phyloP scores from a whole-genome alignment of 176 grass and related monocot genomes.

The Oryza glumipatula region DNA sequence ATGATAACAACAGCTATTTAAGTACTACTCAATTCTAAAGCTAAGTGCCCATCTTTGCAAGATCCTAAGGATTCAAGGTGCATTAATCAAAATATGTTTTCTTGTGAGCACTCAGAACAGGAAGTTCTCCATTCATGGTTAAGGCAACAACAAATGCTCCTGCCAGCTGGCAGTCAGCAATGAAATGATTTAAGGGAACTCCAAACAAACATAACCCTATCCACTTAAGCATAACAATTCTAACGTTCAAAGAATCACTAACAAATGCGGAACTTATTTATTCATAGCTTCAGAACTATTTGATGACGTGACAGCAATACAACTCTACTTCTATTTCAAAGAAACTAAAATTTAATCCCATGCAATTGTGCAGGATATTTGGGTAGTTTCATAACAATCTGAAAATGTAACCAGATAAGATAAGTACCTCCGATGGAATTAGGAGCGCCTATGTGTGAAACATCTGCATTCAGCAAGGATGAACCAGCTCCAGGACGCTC shows the following conservation, averaged over 20 bases:
- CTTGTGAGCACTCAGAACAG: constrained; percentile 1
- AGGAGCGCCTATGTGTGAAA: constrained; percentile 11
- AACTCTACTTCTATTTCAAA: not conserved
- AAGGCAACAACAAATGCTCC: not conserved
- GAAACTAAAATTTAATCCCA: not conserved
- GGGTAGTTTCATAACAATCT: constrained; percentile 5
- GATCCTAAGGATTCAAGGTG: constrained; percentile 11
- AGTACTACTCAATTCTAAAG: not conserved
- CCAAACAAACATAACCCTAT: not conserved
- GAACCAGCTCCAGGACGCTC: constrained; percentile 31
- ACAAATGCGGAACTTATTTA: not conserved
- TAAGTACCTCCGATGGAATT: constrained; percentile 47
- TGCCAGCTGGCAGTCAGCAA: not conserved
- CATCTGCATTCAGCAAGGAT: constrained; percentile 37
- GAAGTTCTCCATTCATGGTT: constrained; percentile 1
- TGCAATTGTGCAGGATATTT: not conserved
- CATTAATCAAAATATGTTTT: not conserved
- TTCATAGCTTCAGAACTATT: constrained; percentile 13
- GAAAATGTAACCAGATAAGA: constrained; percentile 21
- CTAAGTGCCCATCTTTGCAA: not conserved
- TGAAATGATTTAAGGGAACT: not conserved
- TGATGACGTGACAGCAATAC: not conserved
- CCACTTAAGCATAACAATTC: not conserved
- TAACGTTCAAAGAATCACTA: constrained; percentile 16
- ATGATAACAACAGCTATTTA: constrained; percentile 4